A percentile compares a stretch with the other conserved stretches of the same genome.
Conservation (phyloP, 441 rosid genomes). For the Corymbia citriodora region DNA sequence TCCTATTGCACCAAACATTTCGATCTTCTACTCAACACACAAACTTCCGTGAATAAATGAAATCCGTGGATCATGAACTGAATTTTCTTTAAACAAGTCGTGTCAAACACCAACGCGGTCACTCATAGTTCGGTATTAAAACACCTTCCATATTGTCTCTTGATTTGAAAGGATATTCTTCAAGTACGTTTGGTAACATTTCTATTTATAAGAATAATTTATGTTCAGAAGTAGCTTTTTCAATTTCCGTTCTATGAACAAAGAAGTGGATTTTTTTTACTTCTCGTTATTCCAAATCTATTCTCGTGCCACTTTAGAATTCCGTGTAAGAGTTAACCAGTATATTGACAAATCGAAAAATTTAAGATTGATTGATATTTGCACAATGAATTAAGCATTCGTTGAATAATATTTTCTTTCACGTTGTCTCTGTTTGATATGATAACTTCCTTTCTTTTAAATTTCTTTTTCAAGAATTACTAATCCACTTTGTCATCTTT, state of each 20-base stretch:
- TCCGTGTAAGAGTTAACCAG: no score
- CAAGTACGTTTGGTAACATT: no score
- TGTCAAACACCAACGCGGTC: neutral
- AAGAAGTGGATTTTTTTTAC: no score
- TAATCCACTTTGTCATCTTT: neutral
- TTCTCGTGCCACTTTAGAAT: no score
- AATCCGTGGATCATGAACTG: neutral
- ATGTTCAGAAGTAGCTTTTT: no score
- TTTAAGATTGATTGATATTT: neutral
- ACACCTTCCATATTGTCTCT: neutral
- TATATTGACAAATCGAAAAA: no score
- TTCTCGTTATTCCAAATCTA: no score
- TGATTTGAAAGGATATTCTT: neutral
- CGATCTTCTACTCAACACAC: neutral
- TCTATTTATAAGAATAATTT: no score
- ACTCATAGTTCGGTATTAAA: neutral
- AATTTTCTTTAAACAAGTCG: neutral
- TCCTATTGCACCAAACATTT: neutral
- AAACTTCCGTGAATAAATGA: neutral
- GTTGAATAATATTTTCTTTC: neutral
- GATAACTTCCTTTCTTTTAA: neutral
- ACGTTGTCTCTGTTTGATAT: neutral
- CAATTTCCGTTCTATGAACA: no score
- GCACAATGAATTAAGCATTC: fast-evolving
- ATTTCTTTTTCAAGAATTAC: neutral